phyloP scores from a whole-genome alignment of 768 basidiomycete species.

The Suillus placidus region DNA sequence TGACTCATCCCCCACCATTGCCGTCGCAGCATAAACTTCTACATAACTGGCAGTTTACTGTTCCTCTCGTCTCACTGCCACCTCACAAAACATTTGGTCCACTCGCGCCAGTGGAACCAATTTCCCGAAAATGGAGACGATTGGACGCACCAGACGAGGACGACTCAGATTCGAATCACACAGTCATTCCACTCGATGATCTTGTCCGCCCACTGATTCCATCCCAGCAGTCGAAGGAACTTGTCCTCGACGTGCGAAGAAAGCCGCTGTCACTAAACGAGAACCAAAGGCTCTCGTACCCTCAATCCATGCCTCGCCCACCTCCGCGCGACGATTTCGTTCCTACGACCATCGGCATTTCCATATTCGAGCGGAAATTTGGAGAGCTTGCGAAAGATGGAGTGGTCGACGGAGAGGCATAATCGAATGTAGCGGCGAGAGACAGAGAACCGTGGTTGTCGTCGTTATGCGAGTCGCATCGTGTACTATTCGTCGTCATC shows the following conservation, averaged over 20 bases:
- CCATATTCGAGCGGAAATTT: conserved; percentile 27
- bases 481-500: not conserved
- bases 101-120: conserved; percentile 10
- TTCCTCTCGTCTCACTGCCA: not conserved
- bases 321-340: conserved; percentile 16
- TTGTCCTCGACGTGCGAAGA: conserved; percentile 21
- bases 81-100: not conserved
- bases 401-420: conserved; percentile 9
- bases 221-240: not conserved
- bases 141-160: conserved; percentile 29
- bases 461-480: not conserved
- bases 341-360: conserved; percentile 25
- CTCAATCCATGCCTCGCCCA: conserved; percentile 24
- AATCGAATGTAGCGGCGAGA: not conserved
- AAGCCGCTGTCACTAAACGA: not conserved
- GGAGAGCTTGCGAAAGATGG: conserved; percentile 23
- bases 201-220: conserved; percentile 14
- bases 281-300: conserved; percentile 24
- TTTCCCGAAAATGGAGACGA: conserved; percentile 37
- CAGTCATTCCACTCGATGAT: conserved; percentile 24
- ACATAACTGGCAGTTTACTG: not conserved
- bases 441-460: not conserved
- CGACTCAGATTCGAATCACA: conserved; percentile 13
- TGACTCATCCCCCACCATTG: conserved; percentile 18
- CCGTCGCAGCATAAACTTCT: conserved; percentile 12